Percentiles rank a stretch among this genome's conserved stretches.
Conservation (phyloP, 2,329 filamentous ascomycete species). For the Epichloe bromicola region DNA sequence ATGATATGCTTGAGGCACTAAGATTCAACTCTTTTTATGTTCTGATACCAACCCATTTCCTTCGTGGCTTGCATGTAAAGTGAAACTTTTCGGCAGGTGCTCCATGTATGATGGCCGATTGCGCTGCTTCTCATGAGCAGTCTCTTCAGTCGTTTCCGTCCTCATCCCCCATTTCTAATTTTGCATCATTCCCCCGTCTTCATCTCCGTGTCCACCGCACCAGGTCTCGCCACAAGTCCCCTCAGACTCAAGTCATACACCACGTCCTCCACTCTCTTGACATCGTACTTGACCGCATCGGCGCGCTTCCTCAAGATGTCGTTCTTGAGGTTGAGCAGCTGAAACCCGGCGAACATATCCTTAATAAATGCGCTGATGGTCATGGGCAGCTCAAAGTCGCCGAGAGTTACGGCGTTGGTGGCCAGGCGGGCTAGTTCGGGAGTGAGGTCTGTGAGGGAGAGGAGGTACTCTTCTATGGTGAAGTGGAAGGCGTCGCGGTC, state of each 20-base stretch:
- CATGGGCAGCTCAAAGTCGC: constrained; percentile 74
- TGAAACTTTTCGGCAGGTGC: too few species aligned
- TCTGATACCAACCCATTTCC: not conserved
- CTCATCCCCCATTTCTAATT: constrained; percentile 9
- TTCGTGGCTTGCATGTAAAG: not conserved
- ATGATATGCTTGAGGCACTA: not conserved
- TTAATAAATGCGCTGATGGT: constrained; percentile 89
- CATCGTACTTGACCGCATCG: constrained; percentile 90
- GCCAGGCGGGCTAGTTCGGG: constrained; percentile 87
- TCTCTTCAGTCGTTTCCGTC: not conserved
- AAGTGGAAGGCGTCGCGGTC: constrained; percentile 85
- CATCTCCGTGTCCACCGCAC: constrained; percentile 23
- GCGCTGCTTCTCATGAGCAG: too few species aligned
- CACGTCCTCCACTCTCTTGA: constrained; percentile 97
- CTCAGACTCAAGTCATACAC: constrained; percentile 89
- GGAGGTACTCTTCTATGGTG: constrained; percentile 93
- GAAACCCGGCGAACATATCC: constrained; percentile 89
- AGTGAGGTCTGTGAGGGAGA: constrained; percentile 72
- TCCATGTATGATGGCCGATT: too few species aligned
- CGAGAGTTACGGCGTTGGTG: constrained; percentile 80
- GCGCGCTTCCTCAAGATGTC: constrained; percentile 77
- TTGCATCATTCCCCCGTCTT: constrained; percentile 13
- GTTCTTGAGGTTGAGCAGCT: constrained; percentile 95
- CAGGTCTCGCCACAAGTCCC: constrained; percentile 54
- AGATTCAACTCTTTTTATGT: not conserved